A percentile compares a stretch with the other conserved stretches of the same genome.
phyloP scores from a whole-genome alignment of 1,139 yeast species.

The Hyphopichia wangnamkhiaoensis region DNA sequence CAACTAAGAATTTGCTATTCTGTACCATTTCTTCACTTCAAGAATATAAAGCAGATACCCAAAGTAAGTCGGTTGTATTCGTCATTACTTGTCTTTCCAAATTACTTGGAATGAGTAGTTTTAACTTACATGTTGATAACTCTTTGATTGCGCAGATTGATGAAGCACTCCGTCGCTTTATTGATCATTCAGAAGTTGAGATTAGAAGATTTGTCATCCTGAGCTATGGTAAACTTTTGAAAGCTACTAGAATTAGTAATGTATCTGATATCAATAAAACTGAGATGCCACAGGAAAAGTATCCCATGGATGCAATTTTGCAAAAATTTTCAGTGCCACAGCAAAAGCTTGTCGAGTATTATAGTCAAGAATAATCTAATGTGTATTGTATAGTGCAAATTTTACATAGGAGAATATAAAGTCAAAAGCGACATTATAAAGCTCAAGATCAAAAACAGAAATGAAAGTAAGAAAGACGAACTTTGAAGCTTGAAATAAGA shows the following conservation, averaged over 20 bases:
- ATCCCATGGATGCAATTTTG: constrained; percentile 23
- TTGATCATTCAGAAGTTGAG: constrained; percentile 36
- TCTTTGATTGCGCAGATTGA: constrained; percentile 29
- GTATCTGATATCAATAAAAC: constrained; percentile 8
- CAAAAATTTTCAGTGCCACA: constrained; percentile 33
- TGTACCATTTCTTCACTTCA: constrained; percentile 13
- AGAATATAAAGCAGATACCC: neutral
- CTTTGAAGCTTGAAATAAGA: no score
- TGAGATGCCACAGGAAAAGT: constrained; percentile 11
- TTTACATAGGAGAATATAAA: neutral
- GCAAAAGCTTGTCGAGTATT: constrained; percentile 38
- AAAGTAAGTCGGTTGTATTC: constrained; percentile 14
- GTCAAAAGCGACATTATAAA: neutral
- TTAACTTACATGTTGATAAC: constrained; percentile 20
- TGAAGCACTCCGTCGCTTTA: constrained; percentile 22
- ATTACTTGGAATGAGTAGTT: constrained; percentile 20
- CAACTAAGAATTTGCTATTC: constrained; percentile 20
- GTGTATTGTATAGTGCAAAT: neutral
- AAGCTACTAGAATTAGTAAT: constrained; percentile 16
- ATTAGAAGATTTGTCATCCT: constrained; percentile 42
- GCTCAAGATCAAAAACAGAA: neutral
- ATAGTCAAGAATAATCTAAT: constrained; percentile 21
- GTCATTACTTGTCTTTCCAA: constrained; percentile 24
- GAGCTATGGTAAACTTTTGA: constrained; percentile 39
- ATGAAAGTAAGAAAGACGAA: neutral